phyloP scores from a whole-genome alignment of 169 alveolate species.

The Cryptosporidium felis region DNA sequence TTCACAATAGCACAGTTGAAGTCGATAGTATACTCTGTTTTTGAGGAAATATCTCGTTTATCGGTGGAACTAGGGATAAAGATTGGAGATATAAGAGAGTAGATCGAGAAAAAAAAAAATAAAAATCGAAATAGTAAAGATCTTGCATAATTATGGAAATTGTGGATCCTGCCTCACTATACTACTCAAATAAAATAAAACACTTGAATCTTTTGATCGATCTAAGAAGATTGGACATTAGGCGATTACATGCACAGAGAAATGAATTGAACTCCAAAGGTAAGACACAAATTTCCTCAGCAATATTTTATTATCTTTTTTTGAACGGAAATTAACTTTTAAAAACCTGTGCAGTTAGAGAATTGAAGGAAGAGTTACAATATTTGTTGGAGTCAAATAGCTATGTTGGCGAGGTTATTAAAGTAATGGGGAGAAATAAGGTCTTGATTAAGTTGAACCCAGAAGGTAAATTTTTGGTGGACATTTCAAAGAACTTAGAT shows the following conservation, averaged over 20 bases:
- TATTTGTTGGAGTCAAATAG: constrained; percentile 94
- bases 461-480: constrained; percentile 98
- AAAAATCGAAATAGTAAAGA: no score
- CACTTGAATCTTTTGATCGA: constrained; percentile 10
- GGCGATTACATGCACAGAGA: constrained; percentile 96
- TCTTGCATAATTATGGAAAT: no score
- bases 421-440: constrained; percentile 96
- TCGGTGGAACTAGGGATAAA: no score
- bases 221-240: constrained; percentile 77
- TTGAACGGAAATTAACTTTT: not conserved
- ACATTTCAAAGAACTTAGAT: constrained; percentile 88
- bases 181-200: constrained; percentile 16
- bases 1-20: no score
- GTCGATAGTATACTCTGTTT: no score
- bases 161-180: constrained; percentile 10
- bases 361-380: constrained; percentile 93
- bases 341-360: constrained; percentile 80
- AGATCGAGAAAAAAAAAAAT: no score
- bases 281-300: not conserved
- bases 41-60: no score
- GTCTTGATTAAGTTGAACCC: constrained; percentile 95
- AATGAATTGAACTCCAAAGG: constrained; percentile 95
- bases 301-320: not conserved
- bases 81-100: no score
- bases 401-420: constrained; percentile 97